phyloP scores from a whole-genome alignment of 306 rosid species.

The Argentina anserina region DNA sequence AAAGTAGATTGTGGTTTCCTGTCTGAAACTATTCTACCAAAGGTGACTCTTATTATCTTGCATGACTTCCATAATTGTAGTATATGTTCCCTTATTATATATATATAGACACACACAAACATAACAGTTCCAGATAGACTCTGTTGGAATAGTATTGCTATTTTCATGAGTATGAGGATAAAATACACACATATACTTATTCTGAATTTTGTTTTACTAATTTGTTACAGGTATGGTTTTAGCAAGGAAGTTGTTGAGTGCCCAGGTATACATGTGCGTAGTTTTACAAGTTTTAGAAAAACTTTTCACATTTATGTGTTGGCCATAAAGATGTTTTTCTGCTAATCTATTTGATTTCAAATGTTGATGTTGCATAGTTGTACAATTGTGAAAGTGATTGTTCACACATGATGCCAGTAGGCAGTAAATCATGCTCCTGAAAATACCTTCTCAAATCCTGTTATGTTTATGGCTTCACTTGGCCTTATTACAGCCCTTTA shows the following conservation, averaged over 20 bases:
- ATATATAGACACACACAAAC: too few relatives aligned
- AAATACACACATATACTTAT: neutral
- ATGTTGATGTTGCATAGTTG: neutral
- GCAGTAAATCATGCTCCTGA: neutral
- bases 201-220: conserved; percentile 15
- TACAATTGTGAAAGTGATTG: neutral
- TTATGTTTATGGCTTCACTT: neutral
- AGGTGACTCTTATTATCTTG: neutral
- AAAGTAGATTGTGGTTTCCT: neutral
- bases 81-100: too few relatives aligned
- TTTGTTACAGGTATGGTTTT: conserved; percentile 73
- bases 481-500: neutral
- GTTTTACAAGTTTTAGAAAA: neutral
- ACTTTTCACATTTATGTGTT: neutral
- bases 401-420: neutral
- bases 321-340: neutral
- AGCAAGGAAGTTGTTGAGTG: conserved; percentile 89
- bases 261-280: conserved; percentile 54
- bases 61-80: neutral
- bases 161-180: neutral
- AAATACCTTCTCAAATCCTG: neutral
- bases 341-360: neutral
- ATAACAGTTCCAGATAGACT: too few relatives aligned
- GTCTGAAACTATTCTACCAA: neutral
- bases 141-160: too few relatives aligned